Evolutionary conservation across 2,329 filamentous ascomycete species (phyloP).

Genomic region (Fusarium setosum): DNA sequence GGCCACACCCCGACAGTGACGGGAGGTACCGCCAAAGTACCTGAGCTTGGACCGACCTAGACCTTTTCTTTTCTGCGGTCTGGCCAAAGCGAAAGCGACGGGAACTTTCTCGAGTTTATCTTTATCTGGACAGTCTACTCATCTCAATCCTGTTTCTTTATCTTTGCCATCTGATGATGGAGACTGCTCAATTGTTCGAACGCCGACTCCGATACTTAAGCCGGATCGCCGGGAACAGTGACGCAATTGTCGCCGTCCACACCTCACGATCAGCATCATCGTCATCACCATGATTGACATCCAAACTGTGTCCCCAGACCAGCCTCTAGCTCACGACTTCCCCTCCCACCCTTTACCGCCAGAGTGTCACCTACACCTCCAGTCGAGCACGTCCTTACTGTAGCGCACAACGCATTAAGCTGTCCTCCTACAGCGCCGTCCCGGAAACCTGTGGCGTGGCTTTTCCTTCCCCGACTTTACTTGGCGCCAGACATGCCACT

Average conservation of each 20-base stretch:
- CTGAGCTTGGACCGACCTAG: conserved; percentile 7
- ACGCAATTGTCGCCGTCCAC: conserved; percentile 33
- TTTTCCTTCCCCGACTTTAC: conserved; percentile 17
- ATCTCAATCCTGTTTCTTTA: not conserved
- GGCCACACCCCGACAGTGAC: conserved; percentile 7
- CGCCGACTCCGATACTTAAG: not conserved
- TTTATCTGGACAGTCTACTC: not conserved
- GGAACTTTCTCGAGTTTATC: conserved; percentile 24
- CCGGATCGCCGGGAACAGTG: conserved; percentile 16
- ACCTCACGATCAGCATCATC: conserved; percentile 33
- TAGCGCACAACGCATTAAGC: not conserved
- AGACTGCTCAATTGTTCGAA: not conserved
- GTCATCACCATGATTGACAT: conserved; percentile 25
- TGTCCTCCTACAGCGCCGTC: conserved; percentile 5
- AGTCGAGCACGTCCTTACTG: not conserved
- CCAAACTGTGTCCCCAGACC: conserved; percentile 8
- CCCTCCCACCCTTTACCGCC: conserved; percentile 12
- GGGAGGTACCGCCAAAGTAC: conserved; percentile 30
- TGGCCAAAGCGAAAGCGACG: conserved; percentile 4
- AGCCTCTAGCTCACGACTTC: conserved; percentile 4
- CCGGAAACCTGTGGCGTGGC: conserved; percentile 25
- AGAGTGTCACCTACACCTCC: not conserved
- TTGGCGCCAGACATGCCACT: conserved; percentile 8
- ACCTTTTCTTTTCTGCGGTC: conserved; percentile 7
- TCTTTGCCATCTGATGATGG: not conserved